Percentiles rank a stretch among this genome's conserved stretches.
Conservation (phyloP, 257 asterid genomes). For the Forsythia viridissima region DNA sequence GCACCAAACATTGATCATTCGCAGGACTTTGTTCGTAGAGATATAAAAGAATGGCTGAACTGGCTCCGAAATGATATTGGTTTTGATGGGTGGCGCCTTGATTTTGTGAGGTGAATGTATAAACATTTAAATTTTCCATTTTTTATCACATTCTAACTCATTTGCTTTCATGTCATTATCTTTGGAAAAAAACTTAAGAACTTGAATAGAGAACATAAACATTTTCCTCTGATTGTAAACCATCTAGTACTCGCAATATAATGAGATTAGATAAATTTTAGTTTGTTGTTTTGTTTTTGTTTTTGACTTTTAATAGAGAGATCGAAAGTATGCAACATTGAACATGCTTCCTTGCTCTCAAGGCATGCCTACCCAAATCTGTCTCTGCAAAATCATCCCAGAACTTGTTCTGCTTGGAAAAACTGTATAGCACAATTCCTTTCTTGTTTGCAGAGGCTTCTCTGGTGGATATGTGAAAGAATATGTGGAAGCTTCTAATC, state of each 20-base stretch:
- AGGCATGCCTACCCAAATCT: too few species aligned
- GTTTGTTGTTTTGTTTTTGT: neutral
- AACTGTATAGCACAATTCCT: neutral
- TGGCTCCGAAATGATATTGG: conserved; percentile 59
- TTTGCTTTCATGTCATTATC: neutral
- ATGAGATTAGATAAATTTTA: neutral
- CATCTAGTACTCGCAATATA: neutral
- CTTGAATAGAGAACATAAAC: neutral
- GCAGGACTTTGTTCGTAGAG: conserved; percentile 53
- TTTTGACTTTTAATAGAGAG: neutral
- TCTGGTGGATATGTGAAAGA: conserved; percentile 58
- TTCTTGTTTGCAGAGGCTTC: conserved; percentile 42
- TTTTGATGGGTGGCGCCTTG: conserved; percentile 67
- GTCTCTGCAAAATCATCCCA: neutral
- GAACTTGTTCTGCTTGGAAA: neutral
- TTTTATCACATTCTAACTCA: neutral
- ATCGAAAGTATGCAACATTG: neutral
- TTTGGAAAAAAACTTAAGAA: neutral
- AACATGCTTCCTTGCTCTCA: neutral
- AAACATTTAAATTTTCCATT: neutral
- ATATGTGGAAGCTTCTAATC: conserved; percentile 57
- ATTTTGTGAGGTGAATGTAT: conserved; percentile 45
- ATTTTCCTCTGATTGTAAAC: neutral
- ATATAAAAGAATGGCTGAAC: conserved; percentile 51
- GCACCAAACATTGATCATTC: conserved; percentile 67